Evolutionary conservation across 331 rosid genomes (phyloP), one percentile per base, ranked within the genome.

Genomic region (Acacia pycnantha): DNA sequence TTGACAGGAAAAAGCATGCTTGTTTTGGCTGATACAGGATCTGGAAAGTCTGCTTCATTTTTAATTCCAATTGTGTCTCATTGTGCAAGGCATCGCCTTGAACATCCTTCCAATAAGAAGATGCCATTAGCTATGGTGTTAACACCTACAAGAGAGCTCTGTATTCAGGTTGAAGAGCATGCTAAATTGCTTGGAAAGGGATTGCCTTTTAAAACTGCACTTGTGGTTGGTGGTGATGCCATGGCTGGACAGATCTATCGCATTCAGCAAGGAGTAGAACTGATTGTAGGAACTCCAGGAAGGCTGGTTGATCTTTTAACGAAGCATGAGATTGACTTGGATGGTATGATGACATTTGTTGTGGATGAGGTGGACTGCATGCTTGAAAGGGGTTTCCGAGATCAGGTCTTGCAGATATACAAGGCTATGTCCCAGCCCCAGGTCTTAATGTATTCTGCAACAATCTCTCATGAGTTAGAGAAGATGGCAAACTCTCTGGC

Each of bases 331-430:
- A 73, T 92, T 35, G 95, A 89, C 48, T 83, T 94, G 19, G 92
- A 92, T 44, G 91, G 78, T 54, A 85, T 92, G 56, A 83, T 29
- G 82, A 87, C 89, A 31, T 94, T 94, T 35, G 92, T 89, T 54
- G 89, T 94, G 79, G 98, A 94, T 85, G 98, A 94, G 85, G 98
- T 94, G 65, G 98, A 94, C 82, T 94, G 91, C 88, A 90, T 94
- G 93, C 85, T 92, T 47, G 90, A 94, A 84, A 89, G 85, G 79
- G 98, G 94, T 59, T 94, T 94, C 82, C 88, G 89, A 6, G 98
- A 92, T 86, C 97, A 92, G 85, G 98, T 92, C 78, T 81, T 94
- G 91, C 95, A 90, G 79, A 85, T 94, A 86, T 90, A 83, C 81
- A 83, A 77, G 73, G 94, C 97, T 77, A 62, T 94, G 73, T 85